These are phyloP conservation scores for Xylaria sp. DNA, from an alignment of 2,329 filamentous ascomycete genomes.

Conservation along the genomic window DNA sequence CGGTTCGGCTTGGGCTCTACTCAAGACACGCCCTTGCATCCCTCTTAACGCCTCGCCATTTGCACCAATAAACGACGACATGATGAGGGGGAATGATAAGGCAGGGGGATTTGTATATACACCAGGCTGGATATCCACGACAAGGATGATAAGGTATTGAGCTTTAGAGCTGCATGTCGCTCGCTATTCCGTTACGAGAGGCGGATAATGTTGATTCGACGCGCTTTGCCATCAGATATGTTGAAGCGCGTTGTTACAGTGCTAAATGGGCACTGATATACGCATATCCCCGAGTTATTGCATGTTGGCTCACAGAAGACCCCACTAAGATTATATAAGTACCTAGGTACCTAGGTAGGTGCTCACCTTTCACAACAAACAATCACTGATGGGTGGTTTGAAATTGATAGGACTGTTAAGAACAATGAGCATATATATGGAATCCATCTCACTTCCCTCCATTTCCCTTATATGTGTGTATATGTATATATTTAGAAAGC, in stretches of 20 bases:
- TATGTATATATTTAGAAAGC: no score
- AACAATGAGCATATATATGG: no score
- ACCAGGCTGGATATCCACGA: not conserved
- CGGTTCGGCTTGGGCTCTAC: not conserved
- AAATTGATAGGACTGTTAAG: no score
- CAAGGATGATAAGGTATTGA: not conserved
- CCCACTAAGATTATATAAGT: no score
- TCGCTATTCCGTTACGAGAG: not conserved
- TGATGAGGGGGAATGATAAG: not conserved
- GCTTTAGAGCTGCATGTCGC: not conserved
- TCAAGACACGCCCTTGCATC: not conserved
- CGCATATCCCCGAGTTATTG: not conserved
- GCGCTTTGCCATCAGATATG: conserved; percentile 2
- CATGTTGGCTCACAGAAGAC: no score
- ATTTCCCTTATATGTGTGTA: no score
- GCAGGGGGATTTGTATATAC: not conserved
- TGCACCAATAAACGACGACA: conserved; percentile 11
- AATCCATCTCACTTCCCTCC: no score
- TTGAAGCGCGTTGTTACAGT: conserved; percentile 15
- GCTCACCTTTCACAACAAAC: not conserved
- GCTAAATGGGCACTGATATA: not conserved
- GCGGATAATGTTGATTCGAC: conserved; percentile 2
- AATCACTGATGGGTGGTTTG: no score
- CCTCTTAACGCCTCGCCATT: not conserved
- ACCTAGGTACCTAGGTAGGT: not conserved